Evolutionary conservation across 2,329 filamentous ascomycete species (phyloP).

Genomic region (Leptodontidium sp.): DNA sequence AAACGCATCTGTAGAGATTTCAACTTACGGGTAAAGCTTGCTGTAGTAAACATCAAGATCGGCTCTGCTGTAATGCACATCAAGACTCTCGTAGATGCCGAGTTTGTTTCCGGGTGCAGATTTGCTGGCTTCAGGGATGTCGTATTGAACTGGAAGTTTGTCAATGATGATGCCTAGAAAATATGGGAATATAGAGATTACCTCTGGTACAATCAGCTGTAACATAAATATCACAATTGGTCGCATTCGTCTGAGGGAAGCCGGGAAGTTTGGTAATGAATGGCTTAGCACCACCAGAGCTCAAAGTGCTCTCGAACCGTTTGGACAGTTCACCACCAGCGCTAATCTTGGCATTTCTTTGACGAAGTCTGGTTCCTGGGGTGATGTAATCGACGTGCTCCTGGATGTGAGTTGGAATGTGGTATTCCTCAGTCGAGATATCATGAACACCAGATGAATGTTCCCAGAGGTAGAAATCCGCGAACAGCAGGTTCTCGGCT

Average conservation of each 20-base stretch:
- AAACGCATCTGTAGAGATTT: not conserved
- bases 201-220: constrained; percentile 40
- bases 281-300: constrained; percentile 19
- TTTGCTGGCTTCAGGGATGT: constrained; percentile 50
- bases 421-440: constrained; percentile 51
- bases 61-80: constrained; percentile 55
- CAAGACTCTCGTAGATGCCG: constrained; percentile 55
- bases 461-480: constrained; percentile 66
- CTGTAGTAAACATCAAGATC: constrained; percentile 54
- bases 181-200: constrained; percentile 15
- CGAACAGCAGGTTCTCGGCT: constrained; percentile 47
- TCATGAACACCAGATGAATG: constrained; percentile 56
- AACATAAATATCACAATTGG: constrained; percentile 38
- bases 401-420: constrained; percentile 56
- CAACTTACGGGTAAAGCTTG: constrained; percentile 44
- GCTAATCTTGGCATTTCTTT: constrained; percentile 34
- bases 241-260: constrained; percentile 38
- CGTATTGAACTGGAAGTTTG: constrained; percentile 49
- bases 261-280: constrained; percentile 38
- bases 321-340: constrained; percentile 28
- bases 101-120: constrained; percentile 52
- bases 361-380: constrained; percentile 58
- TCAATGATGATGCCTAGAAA: not conserved
- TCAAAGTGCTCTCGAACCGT: constrained; percentile 15
- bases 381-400: constrained; percentile 64